Evolutionary conservation across 768 basidiomycete species (phyloP), one percentile per base, ranked within the genome.

Genomic region (Russula vinacea): DNA sequence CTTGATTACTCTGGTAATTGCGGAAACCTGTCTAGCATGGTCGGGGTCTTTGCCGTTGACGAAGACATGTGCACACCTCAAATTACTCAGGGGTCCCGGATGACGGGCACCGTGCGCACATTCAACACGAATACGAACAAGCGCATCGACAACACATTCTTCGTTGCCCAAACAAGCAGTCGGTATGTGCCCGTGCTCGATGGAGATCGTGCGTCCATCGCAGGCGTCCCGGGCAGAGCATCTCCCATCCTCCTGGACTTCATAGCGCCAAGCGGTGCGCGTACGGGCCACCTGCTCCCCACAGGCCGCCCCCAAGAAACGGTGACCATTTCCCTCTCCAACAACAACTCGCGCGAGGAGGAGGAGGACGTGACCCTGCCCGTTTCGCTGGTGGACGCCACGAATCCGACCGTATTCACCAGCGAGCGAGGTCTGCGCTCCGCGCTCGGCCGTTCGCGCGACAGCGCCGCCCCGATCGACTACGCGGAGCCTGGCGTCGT

Each of bases 101-200:
- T 22, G 68, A 61, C 32, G 55, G 56, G 52, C 59, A 86, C 82
- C 2, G 80, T 89, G 13, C 81, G 84, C 33, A 77, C 83, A 2
- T 84, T 81, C 74, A 92, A 91, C 70, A 85, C 85, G 37, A 91
- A 92, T 72, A 91, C 88, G 4, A 77, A 79, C 47, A 89, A 89
- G 68, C 69, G 82, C 50, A 83, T 91, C 64, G 81, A 86, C 67
- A 86, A 85, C 4, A 87, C 87, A 1, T 89, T 90, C 69, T 84
- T 86, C n/a, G 74, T 88, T 37, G 61, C 63, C 8, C 22, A 59
- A 13, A 13, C 60, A 6, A 64, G 64, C 0, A 64, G 60, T 4
- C 64, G 56, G 10, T 45, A 67, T 65, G 69, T 71, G 0, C 77
- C 87, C 6, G 71, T 71, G 7, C 75, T 80, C 50, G 78, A 84